Evolutionary conservation across 345 rosid species (phyloP).

Genomic region (Salix suchowensis): DNA sequence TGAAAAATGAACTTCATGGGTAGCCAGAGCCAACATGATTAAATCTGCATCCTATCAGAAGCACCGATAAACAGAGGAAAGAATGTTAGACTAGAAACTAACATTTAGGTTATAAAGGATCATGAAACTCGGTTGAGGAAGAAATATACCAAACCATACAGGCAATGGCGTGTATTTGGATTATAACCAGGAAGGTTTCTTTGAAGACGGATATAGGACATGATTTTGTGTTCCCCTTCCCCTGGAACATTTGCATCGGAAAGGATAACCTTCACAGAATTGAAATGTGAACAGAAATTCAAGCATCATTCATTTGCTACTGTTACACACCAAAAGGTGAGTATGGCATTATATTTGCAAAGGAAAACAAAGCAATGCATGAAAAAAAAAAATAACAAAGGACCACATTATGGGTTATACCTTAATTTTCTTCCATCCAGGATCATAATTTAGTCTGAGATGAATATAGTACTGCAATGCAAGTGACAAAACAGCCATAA

Average conservation of each 20-base stretch:
- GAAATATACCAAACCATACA: slow-evolving; percentile 88
- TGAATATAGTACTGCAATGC: slow-evolving; percentile 88
- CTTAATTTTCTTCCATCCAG: slow-evolving; percentile 94
- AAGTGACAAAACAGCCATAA: slow-evolving; percentile 78
- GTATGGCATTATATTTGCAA: background rate
- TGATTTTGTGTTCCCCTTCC: slow-evolving; percentile 96
- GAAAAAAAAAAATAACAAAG: background rate
- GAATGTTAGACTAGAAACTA: slow-evolving; percentile 7
- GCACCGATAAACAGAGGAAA: slow-evolving; percentile 14
- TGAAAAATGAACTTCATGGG: slow-evolving; percentile 90
- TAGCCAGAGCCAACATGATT: slow-evolving; percentile 93
- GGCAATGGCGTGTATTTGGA: slow-evolving; percentile 88
- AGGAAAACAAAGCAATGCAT: background rate
- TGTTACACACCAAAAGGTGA: background rate
- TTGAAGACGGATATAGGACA: slow-evolving; percentile 87
- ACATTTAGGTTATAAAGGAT: background rate
- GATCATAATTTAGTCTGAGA: slow-evolving; percentile 75
- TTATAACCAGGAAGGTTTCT: slow-evolving; percentile 82
- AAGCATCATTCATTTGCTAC: background rate
- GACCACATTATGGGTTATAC: slow-evolving; percentile 26
- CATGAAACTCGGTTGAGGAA: slow-evolving; percentile 13
- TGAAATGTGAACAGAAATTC: slow-evolving; percentile 15
- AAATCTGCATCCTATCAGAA: slow-evolving; percentile 86
- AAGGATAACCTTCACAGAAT: slow-evolving; percentile 71
- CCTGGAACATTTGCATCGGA: slow-evolving; percentile 99